Base-by-base conservation (phyloP, 768 basidiomycete genomes). In the Tylopilus balloui region DNA sequence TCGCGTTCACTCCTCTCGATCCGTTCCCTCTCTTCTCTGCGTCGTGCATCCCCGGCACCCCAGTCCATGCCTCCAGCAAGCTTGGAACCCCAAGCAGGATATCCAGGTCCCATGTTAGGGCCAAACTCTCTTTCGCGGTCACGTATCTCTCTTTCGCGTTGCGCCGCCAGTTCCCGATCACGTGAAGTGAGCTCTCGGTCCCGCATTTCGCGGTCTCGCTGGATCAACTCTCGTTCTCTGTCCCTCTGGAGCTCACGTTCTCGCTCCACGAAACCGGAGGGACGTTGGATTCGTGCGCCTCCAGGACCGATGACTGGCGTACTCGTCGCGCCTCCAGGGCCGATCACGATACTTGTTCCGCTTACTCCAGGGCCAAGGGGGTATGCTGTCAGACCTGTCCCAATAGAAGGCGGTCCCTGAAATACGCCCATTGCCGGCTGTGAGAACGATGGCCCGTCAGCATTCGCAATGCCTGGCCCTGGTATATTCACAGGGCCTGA, bases 1-100 rank as follows among this genome's bases (percentile, higher is more conserved):
- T 62, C 62, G 20, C 61, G 59, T 38, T 62, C 61, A 20, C 34
- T 61, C 41, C 57, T 59, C 38, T 63, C 60, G 1, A 39, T 31
- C 0, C 59, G 59, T 47, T 52, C 61, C 52, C 63, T 62, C 14
- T 73, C 51, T 62, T 75, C 74, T 47, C 73, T 62, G 48, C 69
- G 65, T 50, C 57, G 65, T 14, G 56, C 53, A 17, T 73, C 63
- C 45, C 69, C 70, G 35, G 64, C 46, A 47, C 67, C 60, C 64
- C 63, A 63, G 39, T 66, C 66, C 45, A 63, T 60, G 10, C 60
- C 58, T 24, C 62, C 67, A 21, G 50, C 23, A 40, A 62, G 55
- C 41, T 73, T 74, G 9, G 74, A 66, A 56, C 56, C 65, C 57
- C 53, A 68, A 53, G 59, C 62, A 59, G 53, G 49, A 48, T 54